Conservation (phyloP, 768 basidiomycete genomes). For the Pulveroboletus frians region DNA sequence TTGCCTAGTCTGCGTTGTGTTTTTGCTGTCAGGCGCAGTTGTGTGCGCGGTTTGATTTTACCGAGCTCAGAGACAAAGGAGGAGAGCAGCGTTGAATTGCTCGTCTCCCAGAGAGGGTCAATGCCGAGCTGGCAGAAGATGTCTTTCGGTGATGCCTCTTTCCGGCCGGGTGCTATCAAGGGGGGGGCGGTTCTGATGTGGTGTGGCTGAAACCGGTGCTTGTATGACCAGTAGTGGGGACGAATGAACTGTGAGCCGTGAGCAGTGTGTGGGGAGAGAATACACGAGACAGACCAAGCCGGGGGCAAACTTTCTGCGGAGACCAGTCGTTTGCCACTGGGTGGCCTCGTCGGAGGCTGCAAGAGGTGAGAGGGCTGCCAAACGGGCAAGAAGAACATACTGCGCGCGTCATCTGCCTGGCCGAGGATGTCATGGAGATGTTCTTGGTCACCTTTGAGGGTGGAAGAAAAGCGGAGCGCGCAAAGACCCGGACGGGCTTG, state of each 20-base stretch:
- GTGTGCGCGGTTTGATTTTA: constrained; percentile 66
- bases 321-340: constrained; percentile 21
- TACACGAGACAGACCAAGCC: constrained; percentile 15
- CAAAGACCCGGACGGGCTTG: constrained; percentile 3
- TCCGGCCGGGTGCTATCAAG: constrained; percentile 51
- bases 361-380: neutral
- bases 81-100: constrained; percentile 55
- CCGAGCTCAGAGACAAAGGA: constrained; percentile 69
- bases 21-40: constrained; percentile 70
- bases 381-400: neutral
- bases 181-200: constrained; percentile 27
- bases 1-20: constrained; percentile 76
- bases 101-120: constrained; percentile 67
- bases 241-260: constrained; percentile 38
- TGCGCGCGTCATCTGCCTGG: constrained; percentile 20
- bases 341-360: constrained; percentile 6
- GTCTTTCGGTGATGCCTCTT: constrained; percentile 54
- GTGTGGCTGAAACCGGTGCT: constrained; percentile 31
- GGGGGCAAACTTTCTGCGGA: constrained; percentile 25
- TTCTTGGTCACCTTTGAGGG: constrained; percentile 22
- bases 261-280: neutral
- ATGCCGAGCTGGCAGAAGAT: constrained; percentile 65
- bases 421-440: constrained; percentile 21
- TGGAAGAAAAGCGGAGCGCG: constrained; percentile 8
- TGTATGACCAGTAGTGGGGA: constrained; percentile 40